Evolutionary conservation across 768 basidiomycete species (phyloP).

Genomic region (Kwoniella newhampshirensis): DNA sequence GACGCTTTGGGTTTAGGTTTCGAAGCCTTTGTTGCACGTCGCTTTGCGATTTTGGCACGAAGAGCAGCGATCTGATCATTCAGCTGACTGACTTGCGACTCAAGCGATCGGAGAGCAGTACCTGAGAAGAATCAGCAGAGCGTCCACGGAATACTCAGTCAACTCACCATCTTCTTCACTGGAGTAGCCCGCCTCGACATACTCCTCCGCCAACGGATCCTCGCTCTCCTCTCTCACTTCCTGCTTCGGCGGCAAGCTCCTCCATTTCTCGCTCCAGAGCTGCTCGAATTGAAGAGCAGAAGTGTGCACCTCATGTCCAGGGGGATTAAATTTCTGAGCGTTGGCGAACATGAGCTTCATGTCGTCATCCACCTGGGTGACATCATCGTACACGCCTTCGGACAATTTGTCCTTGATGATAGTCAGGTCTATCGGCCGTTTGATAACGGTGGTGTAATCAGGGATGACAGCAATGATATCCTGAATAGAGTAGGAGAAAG

Average conservation of each 20-base stretch:
- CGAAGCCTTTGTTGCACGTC: slow-evolving; percentile 11
- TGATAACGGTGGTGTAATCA: slow-evolving; percentile 79
- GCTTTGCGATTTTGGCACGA: slow-evolving; percentile 30
- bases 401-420: slow-evolving; percentile 87
- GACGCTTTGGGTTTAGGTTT: slow-evolving; percentile 23
- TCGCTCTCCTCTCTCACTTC: slow-evolving; percentile 57
- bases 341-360: slow-evolving; percentile 94
- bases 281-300: slow-evolving; percentile 82
- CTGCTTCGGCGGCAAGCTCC: slow-evolving; percentile 62
- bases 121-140: background rate
- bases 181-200: slow-evolving; percentile 66
- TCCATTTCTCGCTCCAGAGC: slow-evolving; percentile 92
- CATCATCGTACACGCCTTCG: slow-evolving; percentile 69
- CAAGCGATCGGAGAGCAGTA: slow-evolving; percentile 12
- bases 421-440: slow-evolving; percentile 91
- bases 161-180: slow-evolving; percentile 64
- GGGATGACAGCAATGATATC: slow-evolving; percentile 66
- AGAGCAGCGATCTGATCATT: slow-evolving; percentile 32
- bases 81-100: slow-evolving; percentile 15
- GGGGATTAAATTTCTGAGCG: slow-evolving; percentile 87
- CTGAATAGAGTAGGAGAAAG: slow-evolving; percentile 95
- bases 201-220: slow-evolving; percentile 62
- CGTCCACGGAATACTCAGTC: slow-evolving; percentile 37
- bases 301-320: slow-evolving; percentile 78
- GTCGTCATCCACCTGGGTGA: slow-evolving; percentile 80